phyloP scores from a whole-genome alignment of 805 yeast species.

The Candida pseudoglaebosa region DNA sequence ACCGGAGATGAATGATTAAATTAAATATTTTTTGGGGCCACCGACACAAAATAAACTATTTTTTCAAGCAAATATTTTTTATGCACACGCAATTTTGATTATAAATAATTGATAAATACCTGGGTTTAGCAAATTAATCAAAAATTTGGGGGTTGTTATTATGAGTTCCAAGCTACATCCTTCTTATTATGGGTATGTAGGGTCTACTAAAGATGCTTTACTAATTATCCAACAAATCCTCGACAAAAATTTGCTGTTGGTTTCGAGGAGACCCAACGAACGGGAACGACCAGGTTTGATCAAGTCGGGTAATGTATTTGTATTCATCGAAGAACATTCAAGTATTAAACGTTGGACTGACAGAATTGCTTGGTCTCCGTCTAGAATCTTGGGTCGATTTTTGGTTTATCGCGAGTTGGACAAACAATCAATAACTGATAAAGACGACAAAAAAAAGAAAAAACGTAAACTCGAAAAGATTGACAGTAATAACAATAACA shows the following conservation, averaged over 20 bases:
- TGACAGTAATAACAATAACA: too few species aligned
- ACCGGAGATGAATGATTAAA: too few species aligned
- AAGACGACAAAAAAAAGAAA: constrained; percentile 41
- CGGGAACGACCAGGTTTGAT: constrained; percentile 65
- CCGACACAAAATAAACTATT: too few species aligned
- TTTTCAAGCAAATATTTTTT: too few species aligned
- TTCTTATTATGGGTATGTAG: constrained; percentile 71
- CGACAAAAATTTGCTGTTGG: constrained; percentile 53
- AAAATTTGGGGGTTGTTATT: constrained; percentile 2
- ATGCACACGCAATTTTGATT: too few species aligned
- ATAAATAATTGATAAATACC: too few species aligned
- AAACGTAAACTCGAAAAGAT: too few species aligned
- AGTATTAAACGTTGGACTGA: constrained; percentile 96
- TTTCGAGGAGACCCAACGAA: constrained; percentile 79
- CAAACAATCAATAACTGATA: constrained; percentile 37
- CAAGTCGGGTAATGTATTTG: constrained; percentile 74
- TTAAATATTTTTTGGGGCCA: too few species aligned
- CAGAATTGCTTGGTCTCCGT: constrained; percentile 92
- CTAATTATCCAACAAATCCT: constrained; percentile 76
- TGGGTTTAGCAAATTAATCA: too few species aligned
- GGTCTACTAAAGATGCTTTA: constrained; percentile 79
- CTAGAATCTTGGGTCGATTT: constrained; percentile 81
- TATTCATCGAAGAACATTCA: constrained; percentile 75
- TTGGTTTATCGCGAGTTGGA: constrained; percentile 71
- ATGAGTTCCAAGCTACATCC: constrained; percentile 33